Conservation (phyloP, 139 green algal species). For the Tetradesmus obliquus region DNA sequence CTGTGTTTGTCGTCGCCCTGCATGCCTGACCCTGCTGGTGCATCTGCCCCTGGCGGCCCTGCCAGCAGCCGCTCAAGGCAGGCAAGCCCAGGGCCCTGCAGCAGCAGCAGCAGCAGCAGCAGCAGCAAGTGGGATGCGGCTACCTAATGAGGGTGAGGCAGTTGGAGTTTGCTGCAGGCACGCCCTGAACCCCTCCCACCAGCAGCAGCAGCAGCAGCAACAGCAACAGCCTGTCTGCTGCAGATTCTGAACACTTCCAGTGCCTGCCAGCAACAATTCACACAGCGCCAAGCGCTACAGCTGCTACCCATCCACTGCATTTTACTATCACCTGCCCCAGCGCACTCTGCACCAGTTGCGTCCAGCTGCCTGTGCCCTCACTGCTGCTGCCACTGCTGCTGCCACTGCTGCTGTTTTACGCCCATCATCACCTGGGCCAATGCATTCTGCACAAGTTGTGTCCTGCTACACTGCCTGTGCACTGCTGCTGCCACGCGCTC, state of each 20-base stretch:
- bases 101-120: not conserved
- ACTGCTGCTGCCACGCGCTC: not conserved
- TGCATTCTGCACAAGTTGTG: not conserved
- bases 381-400: not conserved
- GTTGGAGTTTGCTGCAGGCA: not conserved
- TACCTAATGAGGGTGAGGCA: not conserved
- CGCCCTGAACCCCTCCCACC: too few species aligned
- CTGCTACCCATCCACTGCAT: too few species aligned
- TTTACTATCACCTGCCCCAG: too few species aligned
- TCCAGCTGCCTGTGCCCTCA: too few species aligned
- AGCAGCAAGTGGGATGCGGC: not conserved
- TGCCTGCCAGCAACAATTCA: too few species aligned
- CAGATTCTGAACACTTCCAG: too few species aligned
- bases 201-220: too few species aligned
- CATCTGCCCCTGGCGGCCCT: slow-evolving; percentile 1
- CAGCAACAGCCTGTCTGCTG: too few species aligned
- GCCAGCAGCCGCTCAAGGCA: slow-evolving; percentile 54
- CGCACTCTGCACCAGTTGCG: too few species aligned
- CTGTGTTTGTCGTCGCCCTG: not conserved
- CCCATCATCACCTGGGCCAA: too few species aligned
- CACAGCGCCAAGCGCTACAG: too few species aligned
- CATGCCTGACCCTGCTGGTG: slow-evolving; percentile 39
- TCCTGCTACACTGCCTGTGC: not conserved
- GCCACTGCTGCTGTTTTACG: not conserved
- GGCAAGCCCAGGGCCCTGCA: slow-evolving; percentile 43